A percentile compares a stretch with the other conserved stretches of the same genome.
Conservation (phyloP, 108 stramenopile species). For the Cyclostephanos tholiformis region DNA sequence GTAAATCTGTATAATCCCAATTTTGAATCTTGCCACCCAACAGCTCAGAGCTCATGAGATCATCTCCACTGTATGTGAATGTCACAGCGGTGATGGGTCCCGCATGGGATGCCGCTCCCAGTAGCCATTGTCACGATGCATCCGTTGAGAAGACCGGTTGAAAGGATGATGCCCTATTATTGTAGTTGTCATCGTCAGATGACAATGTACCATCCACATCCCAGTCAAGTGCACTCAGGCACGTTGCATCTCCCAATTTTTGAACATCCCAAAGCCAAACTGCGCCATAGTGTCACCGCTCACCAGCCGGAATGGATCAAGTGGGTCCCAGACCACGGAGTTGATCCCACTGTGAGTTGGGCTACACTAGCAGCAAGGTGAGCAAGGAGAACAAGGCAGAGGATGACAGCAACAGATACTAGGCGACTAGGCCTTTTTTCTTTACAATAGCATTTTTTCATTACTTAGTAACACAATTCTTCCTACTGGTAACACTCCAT, state of each 20-base stretch:
- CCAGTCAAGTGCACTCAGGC: conserved; percentile 60
- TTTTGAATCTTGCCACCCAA: conserved; percentile 54
- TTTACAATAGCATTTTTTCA: too few relatives aligned
- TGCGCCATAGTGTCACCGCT: conserved; percentile 68
- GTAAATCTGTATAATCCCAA: too few relatives aligned
- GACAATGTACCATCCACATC: conserved; percentile 24
- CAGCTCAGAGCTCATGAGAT: conserved; percentile 59
- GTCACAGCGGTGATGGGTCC: conserved; percentile 57
- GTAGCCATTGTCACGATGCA: conserved; percentile 4
- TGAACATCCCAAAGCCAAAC: conserved; percentile 83
- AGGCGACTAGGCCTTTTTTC: too few relatives aligned
- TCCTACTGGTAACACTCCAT: too few relatives aligned
- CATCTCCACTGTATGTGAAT: conserved; percentile 64
- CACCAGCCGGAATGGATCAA: conserved; percentile 54
- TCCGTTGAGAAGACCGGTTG: background rate
- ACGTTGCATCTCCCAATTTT: conserved; percentile 61
- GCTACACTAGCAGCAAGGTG: too few relatives aligned
- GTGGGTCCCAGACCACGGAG: conserved; percentile 66
- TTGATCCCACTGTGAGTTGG: conserved; percentile 69
- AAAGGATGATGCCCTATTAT: conserved; percentile 26
- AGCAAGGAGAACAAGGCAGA: too few relatives aligned
- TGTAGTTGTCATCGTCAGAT: conserved; percentile 38
- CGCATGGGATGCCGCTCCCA: conserved; percentile 48
- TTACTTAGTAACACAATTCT: too few relatives aligned
- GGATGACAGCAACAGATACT: too few relatives aligned